Evolutionary conservation across 2,329 filamentous ascomycete genomes (phyloP).

Genomic region (Emmonsiellopsis sp.): DNA sequence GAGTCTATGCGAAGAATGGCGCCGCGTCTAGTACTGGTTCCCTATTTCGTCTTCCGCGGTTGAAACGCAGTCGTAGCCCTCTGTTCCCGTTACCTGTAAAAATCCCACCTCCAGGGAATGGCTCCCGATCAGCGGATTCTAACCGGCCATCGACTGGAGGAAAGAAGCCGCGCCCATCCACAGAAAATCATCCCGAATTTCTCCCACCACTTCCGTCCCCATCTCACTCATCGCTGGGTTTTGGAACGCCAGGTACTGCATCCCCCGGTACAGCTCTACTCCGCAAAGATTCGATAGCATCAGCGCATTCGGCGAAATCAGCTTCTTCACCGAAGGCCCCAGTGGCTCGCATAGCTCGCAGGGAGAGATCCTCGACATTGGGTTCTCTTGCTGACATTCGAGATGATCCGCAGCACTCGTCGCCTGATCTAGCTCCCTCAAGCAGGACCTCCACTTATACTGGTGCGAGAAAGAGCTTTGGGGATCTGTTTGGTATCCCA

Average conservation of each 20-base stretch:
- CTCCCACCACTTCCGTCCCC: slow-evolving; percentile 38
- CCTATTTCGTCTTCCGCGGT: slow-evolving; percentile 72
- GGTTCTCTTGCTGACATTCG: slow-evolving; percentile 69
- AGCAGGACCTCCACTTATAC: slow-evolving; percentile 72
- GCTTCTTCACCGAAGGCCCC: slow-evolving; percentile 49
- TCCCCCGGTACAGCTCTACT: slow-evolving; percentile 37
- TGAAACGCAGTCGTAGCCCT: slow-evolving; percentile 64
- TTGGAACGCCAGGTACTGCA: slow-evolving; percentile 38
- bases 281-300: slow-evolving; percentile 53
- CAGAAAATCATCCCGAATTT: slow-evolving; percentile 22
- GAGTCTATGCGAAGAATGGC: slow-evolving; percentile 54
- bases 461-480: slow-evolving; percentile 80
- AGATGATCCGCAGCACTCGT: slow-evolving; percentile 59
- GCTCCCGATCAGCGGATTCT: slow-evolving; percentile 12
- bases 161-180: slow-evolving; percentile 16
- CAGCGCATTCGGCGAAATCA: slow-evolving; percentile 55
- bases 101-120: slow-evolving; percentile 39
- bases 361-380: slow-evolving; percentile 81
- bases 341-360: slow-evolving; percentile 44
- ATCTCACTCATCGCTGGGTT: slow-evolving; percentile 43
- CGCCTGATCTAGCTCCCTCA: slow-evolving; percentile 48
- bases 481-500: slow-evolving; percentile 70
- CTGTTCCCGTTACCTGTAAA: slow-evolving; percentile 86
- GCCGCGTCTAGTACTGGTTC: slow-evolving; percentile 55
- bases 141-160: not conserved